These are phyloP conservation scores for Escovopsis sp. DNA, from an alignment of 2,329 filamentous ascomycete species.

Conservation along the genomic window DNA sequence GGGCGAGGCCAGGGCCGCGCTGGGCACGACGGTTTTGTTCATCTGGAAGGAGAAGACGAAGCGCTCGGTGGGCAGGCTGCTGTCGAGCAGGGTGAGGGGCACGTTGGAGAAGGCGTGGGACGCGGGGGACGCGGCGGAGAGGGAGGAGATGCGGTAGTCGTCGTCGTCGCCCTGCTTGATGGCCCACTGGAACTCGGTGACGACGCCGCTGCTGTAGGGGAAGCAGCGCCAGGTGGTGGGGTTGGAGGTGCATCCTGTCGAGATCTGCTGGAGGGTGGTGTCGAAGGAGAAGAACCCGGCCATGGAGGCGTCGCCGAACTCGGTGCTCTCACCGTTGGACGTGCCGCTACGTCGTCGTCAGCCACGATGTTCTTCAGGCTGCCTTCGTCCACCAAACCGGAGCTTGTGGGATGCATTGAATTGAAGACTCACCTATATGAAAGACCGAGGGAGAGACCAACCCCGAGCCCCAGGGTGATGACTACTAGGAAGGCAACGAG, in stretches of 20 bases:
- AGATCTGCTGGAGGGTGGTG: conserved; percentile 38
- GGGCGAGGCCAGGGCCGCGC: conserved; percentile 23
- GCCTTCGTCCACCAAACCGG: too few relatives aligned
- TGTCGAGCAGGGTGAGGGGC: conserved; percentile 33
- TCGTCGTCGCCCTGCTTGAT: conserved; percentile 26
- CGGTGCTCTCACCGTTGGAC: neutral
- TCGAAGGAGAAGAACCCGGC: conserved; percentile 47
- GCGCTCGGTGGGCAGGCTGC: conserved; percentile 34
- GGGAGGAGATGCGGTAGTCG: conserved; percentile 41
- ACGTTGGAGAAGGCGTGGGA: conserved; percentile 39
- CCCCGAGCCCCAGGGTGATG: conserved; percentile 21
- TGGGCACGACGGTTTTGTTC: conserved; percentile 37
- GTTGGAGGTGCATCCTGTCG: conserved; percentile 43
- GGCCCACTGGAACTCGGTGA: conserved; percentile 47
- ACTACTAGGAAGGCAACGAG: conserved; percentile 16
- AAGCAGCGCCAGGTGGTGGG: conserved; percentile 47
- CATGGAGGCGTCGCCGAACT: conserved; percentile 12
- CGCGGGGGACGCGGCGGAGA: conserved; percentile 40
- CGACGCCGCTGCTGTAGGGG: conserved; percentile 30
- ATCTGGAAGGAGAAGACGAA: conserved; percentile 42
- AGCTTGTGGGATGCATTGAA: too few relatives aligned
- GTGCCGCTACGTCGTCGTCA: neutral
- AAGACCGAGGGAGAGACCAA: conserved; percentile 27
- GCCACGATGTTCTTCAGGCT: neutral
- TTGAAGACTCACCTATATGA: conserved; percentile 21